phyloP scores from a whole-genome alignment of 2,329 filamentous ascomycete genomes.

The Tetracladium maxilliforme region DNA sequence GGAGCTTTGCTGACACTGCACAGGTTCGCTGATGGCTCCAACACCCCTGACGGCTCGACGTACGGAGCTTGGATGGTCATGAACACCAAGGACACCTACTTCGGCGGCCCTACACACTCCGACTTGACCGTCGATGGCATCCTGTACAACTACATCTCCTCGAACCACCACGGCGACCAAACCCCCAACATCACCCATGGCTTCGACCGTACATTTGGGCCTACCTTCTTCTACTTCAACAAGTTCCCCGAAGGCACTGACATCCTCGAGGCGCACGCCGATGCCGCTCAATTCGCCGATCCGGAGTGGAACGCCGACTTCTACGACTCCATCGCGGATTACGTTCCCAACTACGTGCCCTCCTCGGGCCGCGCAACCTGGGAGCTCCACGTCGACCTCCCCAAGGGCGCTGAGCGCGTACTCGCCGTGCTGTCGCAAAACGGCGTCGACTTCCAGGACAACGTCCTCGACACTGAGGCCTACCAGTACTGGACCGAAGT shows the following conservation, averaged over 20 bases:
- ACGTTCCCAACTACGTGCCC: conserved; percentile 43
- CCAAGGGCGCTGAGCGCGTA: conserved; percentile 30
- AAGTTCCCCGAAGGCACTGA: conserved; percentile 28
- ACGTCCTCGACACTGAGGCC: conserved; percentile 34
- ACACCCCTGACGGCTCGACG: conserved; percentile 30
- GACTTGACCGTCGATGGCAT: conserved; percentile 51
- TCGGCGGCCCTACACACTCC: conserved; percentile 44
- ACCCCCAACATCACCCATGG: conserved; percentile 49
- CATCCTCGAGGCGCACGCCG: conserved; percentile 31
- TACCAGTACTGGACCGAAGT: conserved; percentile 50
- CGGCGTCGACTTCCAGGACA: conserved; percentile 41
- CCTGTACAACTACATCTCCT: conserved; percentile 48
- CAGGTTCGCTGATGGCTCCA: conserved; percentile 31
- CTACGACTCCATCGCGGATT: conserved; percentile 45
- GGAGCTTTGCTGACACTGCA: conserved; percentile 3
- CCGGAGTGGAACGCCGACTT: conserved; percentile 42
- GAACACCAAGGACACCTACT: conserved; percentile 49
- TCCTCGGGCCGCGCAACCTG: conserved; percentile 33
- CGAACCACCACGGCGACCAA: conserved; percentile 47
- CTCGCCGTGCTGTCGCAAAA: conserved; percentile 39
- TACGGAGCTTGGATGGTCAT: conserved; percentile 50
- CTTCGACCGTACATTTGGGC: conserved; percentile 51
- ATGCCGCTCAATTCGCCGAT: conserved; percentile 34
- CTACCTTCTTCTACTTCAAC: conserved; percentile 47
- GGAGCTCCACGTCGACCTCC: conserved; percentile 33